Evolutionary conservation across 2,329 filamentous ascomycete species (phyloP), one percentile per base, ranked within the genome.

Genomic region (Xylaria digitata): DNA sequence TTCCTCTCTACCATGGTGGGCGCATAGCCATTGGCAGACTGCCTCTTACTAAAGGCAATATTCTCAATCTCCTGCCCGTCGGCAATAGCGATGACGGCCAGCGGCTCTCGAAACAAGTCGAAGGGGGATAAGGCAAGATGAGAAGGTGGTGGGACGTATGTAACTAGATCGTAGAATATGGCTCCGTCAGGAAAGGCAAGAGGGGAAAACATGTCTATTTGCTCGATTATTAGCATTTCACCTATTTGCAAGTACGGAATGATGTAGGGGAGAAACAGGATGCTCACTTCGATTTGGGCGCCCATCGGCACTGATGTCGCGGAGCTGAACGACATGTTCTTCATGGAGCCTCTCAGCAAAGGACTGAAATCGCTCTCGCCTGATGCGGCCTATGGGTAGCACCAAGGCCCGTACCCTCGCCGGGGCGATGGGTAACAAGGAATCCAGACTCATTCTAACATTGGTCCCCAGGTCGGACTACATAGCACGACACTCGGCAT

Each of bases 371-470:
- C 92, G 88, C 60, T 91, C 90, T 68, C 90, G 88, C 78, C 90
- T 94, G 78, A 98, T 96, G 77, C 88, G 90, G 60, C 95, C 95
- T 72, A 97, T 85, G 61, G 96, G 96, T 68, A 98, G 84, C 66
- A 97, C 87, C 74, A 97, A 87, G 70, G 91, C 93, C 83, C 92
- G 92, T 77, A 98, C 89, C 86, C 92, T 92, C 82, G 94, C 95
- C 78, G 94, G 94, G 80, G 94, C 92, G 83, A 94, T 89, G 80
- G 95, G 94, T 79, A 94, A 92, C 79, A 97, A 88, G 80, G 92
- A 90, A 84, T 97, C 95, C 82, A 92, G 86, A 83, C 88, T 90
- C 94, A 97, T 97, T 78, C 82, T 91, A 85, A 80, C 82, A 85
- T 82, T 77, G 78, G 80, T 70, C 60, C 75, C 60, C 67, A 54